These are phyloP conservation scores for Corinectria fuckeliana DNA, from an alignment of 2,329 filamentous ascomycete genomes.

Conservation along the genomic window DNA sequence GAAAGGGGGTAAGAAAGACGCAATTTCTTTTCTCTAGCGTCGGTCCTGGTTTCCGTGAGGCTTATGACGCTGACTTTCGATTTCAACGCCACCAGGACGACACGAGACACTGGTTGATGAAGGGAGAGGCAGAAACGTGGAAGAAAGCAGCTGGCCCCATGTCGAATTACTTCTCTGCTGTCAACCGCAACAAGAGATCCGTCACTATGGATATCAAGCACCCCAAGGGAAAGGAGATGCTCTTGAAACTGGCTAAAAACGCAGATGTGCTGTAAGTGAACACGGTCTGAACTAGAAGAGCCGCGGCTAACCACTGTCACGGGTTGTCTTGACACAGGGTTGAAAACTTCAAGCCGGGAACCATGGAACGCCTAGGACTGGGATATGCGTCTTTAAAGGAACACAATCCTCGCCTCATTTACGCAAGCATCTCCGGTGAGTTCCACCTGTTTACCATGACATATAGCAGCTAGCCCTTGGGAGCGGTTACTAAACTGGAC, in stretches of 20 bases:
- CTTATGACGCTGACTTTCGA: no score
- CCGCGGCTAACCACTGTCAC: neutral
- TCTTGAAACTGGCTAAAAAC: constrained; percentile 43
- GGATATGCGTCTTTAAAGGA: constrained; percentile 46
- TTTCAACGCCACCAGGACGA: no score
- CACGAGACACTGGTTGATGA: constrained; percentile 26
- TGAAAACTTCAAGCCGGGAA: constrained; percentile 53
- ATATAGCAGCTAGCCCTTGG: no score
- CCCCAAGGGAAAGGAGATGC: constrained; percentile 37
- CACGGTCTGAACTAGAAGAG: neutral
- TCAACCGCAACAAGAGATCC: constrained; percentile 54
- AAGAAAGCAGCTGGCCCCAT: constrained; percentile 36
- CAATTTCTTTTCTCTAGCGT: no score
- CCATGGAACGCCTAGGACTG: constrained; percentile 48
- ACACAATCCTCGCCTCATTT: constrained; percentile 48
- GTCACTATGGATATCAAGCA: constrained; percentile 44
- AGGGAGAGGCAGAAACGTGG: constrained; percentile 35
- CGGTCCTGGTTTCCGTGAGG: no score
- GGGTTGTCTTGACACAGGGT: constrained; percentile 31
- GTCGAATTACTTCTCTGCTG: constrained; percentile 50
- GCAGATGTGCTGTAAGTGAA: constrained; percentile 46
- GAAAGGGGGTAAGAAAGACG: constrained; percentile 31
- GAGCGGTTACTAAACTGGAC: neutral
- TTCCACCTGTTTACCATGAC: no score
- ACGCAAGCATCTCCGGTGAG: constrained; percentile 48